Percentiles rank a stretch among this genome's conserved stretches.
Evolutionary conservation across 495 filamentous ascomycete genomes (phyloP).

Genomic region (Rusavskia elegans): DNA sequence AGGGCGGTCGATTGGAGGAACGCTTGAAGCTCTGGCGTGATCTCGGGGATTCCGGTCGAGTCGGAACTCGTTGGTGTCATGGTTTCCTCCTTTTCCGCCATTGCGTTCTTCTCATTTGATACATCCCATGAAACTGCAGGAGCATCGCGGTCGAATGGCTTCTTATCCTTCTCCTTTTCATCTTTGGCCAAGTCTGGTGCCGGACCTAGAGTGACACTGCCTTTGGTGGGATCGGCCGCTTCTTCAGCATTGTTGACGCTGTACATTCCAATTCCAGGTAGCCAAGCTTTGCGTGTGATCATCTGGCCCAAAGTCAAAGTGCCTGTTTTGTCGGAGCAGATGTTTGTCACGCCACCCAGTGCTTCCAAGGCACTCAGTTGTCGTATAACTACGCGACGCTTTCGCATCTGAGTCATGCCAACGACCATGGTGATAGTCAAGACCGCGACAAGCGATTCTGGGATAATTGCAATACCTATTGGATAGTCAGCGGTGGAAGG

Average conservation of each 20-base stretch:
- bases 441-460: slow-evolving; percentile 53
- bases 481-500: background rate
- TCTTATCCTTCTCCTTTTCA: slow-evolving; percentile 8
- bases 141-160: background rate
- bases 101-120: background rate
- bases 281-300: slow-evolving; percentile 70
- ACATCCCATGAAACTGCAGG: background rate
- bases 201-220: slow-evolving; percentile 29
- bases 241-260: slow-evolving; percentile 39
- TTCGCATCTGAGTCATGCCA: slow-evolving; percentile 61
- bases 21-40: slow-evolving; percentile 31
- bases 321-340: slow-evolving; percentile 80
- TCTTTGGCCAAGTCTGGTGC: slow-evolving; percentile 7
- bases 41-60: slow-evolving; percentile 3
- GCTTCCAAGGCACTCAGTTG: slow-evolving; percentile 68
- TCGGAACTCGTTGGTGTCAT: no score
- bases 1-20: slow-evolving; percentile 60
- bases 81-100: background rate
- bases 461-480: slow-evolving; percentile 54
- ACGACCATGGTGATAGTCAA: slow-evolving; percentile 64
- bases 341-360: slow-evolving; percentile 72
- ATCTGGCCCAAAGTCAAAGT: slow-evolving; percentile 66
- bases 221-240: slow-evolving; percentile 41
- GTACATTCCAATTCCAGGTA: slow-evolving; percentile 35
- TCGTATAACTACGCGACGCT: slow-evolving; percentile 64